These are phyloP conservation scores for Ophidiomyces ophidiicola DNA, from an alignment of 2,329 filamentous ascomycete species.

Conservation along the genomic window DNA sequence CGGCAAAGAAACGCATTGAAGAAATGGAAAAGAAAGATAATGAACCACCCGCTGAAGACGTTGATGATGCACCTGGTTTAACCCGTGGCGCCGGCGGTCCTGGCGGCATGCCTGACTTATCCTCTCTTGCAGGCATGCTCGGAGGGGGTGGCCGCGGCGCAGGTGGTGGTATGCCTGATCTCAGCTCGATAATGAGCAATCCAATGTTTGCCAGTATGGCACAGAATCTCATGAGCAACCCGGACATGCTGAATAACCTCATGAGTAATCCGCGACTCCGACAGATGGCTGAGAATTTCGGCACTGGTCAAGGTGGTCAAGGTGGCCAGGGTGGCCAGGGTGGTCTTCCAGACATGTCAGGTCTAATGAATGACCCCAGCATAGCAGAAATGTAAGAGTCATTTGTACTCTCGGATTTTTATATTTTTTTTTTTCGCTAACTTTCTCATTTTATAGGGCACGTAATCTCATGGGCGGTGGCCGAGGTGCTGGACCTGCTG, in stretches of 20 bases:
- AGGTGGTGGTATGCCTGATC: conserved; percentile 73
- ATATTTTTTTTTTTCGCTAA: conserved; percentile 6
- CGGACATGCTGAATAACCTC: conserved; percentile 76
- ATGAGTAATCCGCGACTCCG: conserved; percentile 88
- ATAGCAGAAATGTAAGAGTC: conserved; percentile 77
- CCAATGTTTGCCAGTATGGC: conserved; percentile 98
- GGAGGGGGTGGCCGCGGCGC: conserved; percentile 52
- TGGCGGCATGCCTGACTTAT: conserved; percentile 60
- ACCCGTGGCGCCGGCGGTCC: conserved; percentile 35
- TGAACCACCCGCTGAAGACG: conserved; percentile 39
- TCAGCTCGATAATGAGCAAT: conserved; percentile 83
- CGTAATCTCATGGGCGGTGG: conserved; percentile 55
- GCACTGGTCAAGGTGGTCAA: conserved; percentile 29
- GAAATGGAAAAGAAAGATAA: conserved; percentile 54
- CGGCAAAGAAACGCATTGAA: conserved; percentile 73
- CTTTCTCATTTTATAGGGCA: conserved; percentile 37
- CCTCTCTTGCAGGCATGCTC: conserved; percentile 59
- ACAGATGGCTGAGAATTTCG: conserved; percentile 75
- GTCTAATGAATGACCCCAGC: conserved; percentile 81
- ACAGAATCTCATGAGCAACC: conserved; percentile 94
- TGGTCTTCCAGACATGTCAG: conserved; percentile 77
- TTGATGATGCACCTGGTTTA: conserved; percentile 40
- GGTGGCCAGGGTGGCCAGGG: conserved; percentile 43
- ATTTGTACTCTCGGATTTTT: neutral
- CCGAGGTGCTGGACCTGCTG: conserved; percentile 33